Evolutionary conservation across 164 flowering plant species (phyloP).

Genomic region (Taxillus chinensis): DNA sequence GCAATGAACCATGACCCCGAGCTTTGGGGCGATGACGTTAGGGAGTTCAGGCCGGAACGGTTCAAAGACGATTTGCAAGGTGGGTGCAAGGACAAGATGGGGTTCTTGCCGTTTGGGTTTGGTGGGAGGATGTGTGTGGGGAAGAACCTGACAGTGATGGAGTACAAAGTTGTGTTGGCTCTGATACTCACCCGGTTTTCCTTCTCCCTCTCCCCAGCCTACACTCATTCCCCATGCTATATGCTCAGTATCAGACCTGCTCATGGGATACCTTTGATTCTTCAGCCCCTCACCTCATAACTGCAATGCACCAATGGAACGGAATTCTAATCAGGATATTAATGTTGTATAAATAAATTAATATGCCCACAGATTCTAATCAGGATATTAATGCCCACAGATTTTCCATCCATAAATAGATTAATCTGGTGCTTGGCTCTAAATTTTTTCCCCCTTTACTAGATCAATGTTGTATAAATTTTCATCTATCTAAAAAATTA

Average conservation of each 20-base stretch:
- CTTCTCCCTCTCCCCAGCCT: constrained; percentile 51
- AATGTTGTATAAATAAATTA: no score
- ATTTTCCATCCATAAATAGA: no score
- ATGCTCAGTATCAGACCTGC: constrained; percentile 64
- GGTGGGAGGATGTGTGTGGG: constrained; percentile 92
- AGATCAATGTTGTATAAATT: no score
- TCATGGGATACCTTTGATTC: constrained; percentile 50
- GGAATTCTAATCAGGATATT: no score
- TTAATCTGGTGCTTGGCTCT: no score
- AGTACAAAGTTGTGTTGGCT: constrained; percentile 62
- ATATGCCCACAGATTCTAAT: no score
- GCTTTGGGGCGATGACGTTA: constrained; percentile 71
- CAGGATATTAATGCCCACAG: no score
- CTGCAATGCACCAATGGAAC: no score
- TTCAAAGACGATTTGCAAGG: constrained; percentile 48
- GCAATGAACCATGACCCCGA: constrained; percentile 68
- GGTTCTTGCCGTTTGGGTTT: constrained; percentile 84
- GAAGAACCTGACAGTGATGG: constrained; percentile 57
- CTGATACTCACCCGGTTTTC: constrained; percentile 58
- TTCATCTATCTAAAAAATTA: no score
- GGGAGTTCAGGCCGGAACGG: constrained; percentile 78
- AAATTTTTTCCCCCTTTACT: no score
- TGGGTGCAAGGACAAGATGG: constrained; percentile 83
- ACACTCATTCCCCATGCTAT: constrained; percentile 51
- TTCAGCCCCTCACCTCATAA: constrained; percentile 29